A percentile compares a stretch with the other conserved stretches of the same genome.
phyloP scores from a whole-genome alignment of 139 green algal species.

The Asterochloris sp. region DNA sequence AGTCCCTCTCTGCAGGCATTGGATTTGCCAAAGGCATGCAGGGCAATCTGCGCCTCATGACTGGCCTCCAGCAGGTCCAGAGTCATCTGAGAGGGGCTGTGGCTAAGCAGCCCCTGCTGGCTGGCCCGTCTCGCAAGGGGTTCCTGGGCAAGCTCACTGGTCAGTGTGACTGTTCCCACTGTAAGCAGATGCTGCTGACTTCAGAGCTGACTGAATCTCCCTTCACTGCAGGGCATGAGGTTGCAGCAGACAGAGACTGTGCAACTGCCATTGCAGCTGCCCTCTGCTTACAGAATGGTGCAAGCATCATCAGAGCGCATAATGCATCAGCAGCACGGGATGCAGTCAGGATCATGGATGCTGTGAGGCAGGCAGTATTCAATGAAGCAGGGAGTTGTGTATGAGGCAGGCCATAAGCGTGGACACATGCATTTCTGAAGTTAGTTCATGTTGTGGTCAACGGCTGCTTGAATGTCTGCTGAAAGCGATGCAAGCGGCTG shows the following conservation, averaged over 20 bases:
- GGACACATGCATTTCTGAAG: background rate
- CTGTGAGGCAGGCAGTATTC: background rate
- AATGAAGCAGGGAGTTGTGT: background rate
- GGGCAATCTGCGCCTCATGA: slow-evolving; percentile 68
- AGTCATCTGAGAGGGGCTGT: slow-evolving; percentile 31
- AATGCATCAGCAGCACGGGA: slow-evolving; percentile 61
- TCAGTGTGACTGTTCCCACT: background rate
- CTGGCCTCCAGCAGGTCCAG: slow-evolving; percentile 46
- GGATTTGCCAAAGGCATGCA: slow-evolving; percentile 82
- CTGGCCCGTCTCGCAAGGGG: slow-evolving; percentile 78
- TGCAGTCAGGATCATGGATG: slow-evolving; percentile 68
- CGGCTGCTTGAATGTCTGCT: slow-evolving; percentile 6
- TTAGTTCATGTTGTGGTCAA: background rate
- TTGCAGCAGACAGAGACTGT: slow-evolving; percentile 40
- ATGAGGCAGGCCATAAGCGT: background rate
- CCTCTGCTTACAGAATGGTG: slow-evolving; percentile 45
- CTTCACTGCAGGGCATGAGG: slow-evolving; percentile 17
- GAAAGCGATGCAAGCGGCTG: slow-evolving; percentile 38
- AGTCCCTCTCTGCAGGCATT: slow-evolving; percentile 50
- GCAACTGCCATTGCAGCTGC: slow-evolving; percentile 48
- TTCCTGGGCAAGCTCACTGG: slow-evolving; percentile 73
- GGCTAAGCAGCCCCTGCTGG: slow-evolving; percentile 58
- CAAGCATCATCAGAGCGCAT: slow-evolving; percentile 82
- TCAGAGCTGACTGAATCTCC: background rate
- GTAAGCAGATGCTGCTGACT: background rate